Percentiles rank a stretch among this genome's conserved stretches.
Evolutionary conservation across 192 early-diverging fungal species (phyloP).

Genomic region (Coemansia sp.): DNA sequence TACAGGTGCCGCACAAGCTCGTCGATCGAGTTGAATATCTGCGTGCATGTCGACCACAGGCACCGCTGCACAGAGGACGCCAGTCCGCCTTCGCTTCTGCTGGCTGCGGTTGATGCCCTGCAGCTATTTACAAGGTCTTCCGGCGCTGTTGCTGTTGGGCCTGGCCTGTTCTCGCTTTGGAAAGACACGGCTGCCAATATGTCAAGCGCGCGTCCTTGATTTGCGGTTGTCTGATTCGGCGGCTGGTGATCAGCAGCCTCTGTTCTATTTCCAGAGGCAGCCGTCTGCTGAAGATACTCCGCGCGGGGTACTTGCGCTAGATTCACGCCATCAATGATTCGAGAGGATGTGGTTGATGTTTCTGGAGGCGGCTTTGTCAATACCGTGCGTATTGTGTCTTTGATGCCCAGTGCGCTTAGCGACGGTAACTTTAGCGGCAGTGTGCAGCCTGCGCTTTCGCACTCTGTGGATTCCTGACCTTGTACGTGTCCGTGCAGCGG

Average conservation of each 20-base stretch:
- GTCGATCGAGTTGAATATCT: conserved; percentile 44
- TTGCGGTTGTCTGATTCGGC: background rate
- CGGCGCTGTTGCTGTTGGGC: background rate
- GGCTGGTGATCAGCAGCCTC: background rate
- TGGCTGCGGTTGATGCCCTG: background rate
- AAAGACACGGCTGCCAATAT: background rate
- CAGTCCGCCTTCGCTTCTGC: background rate
- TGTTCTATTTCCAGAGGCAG: background rate
- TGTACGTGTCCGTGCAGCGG: conserved; percentile 41
- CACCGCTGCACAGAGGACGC: conserved; percentile 47
- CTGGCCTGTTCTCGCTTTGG: background rate
- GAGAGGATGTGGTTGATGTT: background rate
- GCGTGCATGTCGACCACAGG: conserved; percentile 72
- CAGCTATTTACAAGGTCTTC: background rate
- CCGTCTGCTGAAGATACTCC: background rate
- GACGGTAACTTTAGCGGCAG: conserved; percentile 42
- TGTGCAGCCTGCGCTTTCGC: conserved; percentile 34
- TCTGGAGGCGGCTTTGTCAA: background rate
- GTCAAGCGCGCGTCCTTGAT: background rate
- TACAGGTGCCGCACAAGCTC: conserved; percentile 54
- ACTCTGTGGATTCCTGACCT: conserved; percentile 22
- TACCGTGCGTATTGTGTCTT: conserved; percentile 3
- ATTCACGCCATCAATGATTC: background rate
- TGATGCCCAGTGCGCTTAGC: conserved; percentile 42
- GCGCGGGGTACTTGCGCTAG: background rate